phyloP scores from a whole-genome alignment of 2,329 filamentous ascomycete species.

The Cladophialophora carrionii region DNA sequence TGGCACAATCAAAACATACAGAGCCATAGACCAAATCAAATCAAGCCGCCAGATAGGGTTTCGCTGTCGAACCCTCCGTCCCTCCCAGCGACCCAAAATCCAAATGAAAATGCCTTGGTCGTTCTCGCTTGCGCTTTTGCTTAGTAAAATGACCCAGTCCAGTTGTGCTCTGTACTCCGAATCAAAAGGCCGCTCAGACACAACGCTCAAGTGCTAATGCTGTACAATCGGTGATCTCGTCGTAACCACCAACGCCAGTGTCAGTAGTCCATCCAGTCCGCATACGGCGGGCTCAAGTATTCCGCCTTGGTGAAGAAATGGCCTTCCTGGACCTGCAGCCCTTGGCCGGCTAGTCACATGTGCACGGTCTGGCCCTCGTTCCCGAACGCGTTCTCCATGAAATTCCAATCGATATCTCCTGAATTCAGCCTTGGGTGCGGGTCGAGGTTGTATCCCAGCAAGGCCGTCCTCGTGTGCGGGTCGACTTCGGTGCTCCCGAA shows the following conservation, averaged over 20 bases:
- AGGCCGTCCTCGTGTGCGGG: conserved; percentile 33
- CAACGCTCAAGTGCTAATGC: not conserved
- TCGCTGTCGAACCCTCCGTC: not conserved
- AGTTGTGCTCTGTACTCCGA: not conserved
- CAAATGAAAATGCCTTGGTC: not conserved
- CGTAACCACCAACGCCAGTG: not conserved
- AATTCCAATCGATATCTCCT: conserved; percentile 36
- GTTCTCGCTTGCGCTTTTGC: not conserved
- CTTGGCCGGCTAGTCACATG: conserved; percentile 23
- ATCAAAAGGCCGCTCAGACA: not conserved
- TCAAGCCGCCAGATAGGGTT: not conserved
- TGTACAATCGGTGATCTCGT: not conserved
- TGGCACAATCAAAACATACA: not conserved
- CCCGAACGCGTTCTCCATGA: conserved; percentile 32
- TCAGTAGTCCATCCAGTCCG: conserved; percentile 14
- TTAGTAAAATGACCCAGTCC: not conserved
- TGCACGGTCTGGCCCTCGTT: conserved; percentile 22
- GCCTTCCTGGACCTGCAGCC: not conserved
- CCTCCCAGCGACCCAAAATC: not conserved
- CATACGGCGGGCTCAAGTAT: not conserved
- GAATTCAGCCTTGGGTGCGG: conserved; percentile 37
- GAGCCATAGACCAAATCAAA: not conserved
- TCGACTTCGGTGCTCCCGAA: conserved; percentile 37
- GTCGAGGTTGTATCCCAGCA: conserved; percentile 39
- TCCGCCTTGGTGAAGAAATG: not conserved